Base-by-base conservation (phyloP, 306 rosid genomes). In the Ziziphus jujuba region DNA sequence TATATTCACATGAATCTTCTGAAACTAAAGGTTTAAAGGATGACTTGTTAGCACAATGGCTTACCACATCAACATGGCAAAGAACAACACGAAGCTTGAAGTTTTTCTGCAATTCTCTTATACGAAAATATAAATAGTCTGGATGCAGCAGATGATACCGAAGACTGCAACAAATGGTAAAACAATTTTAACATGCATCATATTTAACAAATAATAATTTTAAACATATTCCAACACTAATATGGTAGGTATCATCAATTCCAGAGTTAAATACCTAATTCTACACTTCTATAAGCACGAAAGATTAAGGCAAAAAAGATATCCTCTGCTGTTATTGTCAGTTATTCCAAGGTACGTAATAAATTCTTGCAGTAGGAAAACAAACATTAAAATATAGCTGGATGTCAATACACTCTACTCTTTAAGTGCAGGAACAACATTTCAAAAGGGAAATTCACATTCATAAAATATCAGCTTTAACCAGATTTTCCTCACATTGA, bases 121-220 rank as follows among this genome's bases (percentile, higher is more conserved):
- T 90, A 64, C 97, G 92, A 73, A 74, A 88, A 73, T 93, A 93
- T 51, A 93, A 72, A 77, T 93, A 93, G 70, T 90, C 98, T 17
- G 98, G 98, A 73, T 93, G 97, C 65, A 93, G 87, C 51, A 93
- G 88, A 83, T 93, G 97, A 81, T 93, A 93, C 71, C 98, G 95
- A 71, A 93, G 97, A 75, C 98, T 93, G 96, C 87, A 87, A 69
- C 65, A 80, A 71, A 40, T 56, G 50, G 44, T 78, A 67, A 66
- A 61, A 70, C 61, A 53, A 47, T 9, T 66, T 69, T 22, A 44
- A 65, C 62, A 64, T 62, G 61, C 61, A 69, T 52, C 66, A 17
- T 63, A 33, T 64, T 10, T 19, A 71, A 63, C 16, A 19, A 50
- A 19, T 43, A 21, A 45, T 22, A 24, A n/a, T 24, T 55, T 40